Base-by-base conservation (phyloP, 129 eudicot genomes). In the Saussurea involucrata region DNA sequence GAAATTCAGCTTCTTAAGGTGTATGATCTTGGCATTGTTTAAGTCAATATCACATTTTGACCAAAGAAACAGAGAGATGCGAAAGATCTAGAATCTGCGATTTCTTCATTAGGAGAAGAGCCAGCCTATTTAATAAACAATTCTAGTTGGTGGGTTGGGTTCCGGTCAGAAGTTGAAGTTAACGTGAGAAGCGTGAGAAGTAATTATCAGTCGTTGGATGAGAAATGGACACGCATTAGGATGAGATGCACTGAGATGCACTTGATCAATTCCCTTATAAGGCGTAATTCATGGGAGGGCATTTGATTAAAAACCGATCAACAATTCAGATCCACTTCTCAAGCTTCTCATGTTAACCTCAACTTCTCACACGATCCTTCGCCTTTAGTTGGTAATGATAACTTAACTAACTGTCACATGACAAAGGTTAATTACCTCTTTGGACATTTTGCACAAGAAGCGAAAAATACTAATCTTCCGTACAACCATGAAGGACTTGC, bases 21-120 rank as follows among this genome's bases (percentile, higher is more conserved):
- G 75, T 65, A 61, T 69, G 4, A 66, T 61, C 66, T 24, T 64
- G 34, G n/a, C n/a, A n/a, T n/a, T n/a, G n/a, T n/a, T n/a, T n/a
- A n/a, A n/a, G n/a, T n/a, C n/a, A 53, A 53, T 53, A 53, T 53
- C 63, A 17, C 55, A 55, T 55, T 44, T 44, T 44, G 18, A 44
- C 55, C 55, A 55, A 18, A 18, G 63, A 55, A 57, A 57, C 4
- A 8, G 12, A 57, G 24, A 57, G 64, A 57, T n/a, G 64, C 13
- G 8, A 20, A 57, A 57, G 64, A 57, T 20, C 24, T 55, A 55
- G 63, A 55, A 55, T n/a, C 5, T 55, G 21, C 8, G 22, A 53
- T n/a, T 17, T 7, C 61, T 55, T 55, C 63, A 0, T 18, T 55
- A n/a, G 55, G 55, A 44, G 18, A 44, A 13, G 55, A 44, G n/a